Conservation (phyloP, 768 basidiomycete species). For the Tylopilus rubrobrunneus region DNA sequence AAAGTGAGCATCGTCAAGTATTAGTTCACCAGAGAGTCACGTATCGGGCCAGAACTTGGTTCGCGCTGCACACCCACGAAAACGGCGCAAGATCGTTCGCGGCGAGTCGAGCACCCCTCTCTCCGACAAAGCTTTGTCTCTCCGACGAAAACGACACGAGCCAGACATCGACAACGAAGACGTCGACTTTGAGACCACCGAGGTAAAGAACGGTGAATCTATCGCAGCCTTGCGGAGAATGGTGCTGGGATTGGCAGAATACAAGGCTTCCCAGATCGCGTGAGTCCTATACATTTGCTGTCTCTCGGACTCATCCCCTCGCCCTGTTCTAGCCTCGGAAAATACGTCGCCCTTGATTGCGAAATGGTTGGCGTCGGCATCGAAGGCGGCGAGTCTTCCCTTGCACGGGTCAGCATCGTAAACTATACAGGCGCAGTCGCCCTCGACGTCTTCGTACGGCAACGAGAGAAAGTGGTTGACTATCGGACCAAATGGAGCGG, state of each 20-base stretch:
- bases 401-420: neutral
- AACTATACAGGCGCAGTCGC: conserved; percentile 42
- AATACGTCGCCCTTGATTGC: neutral
- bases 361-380: neutral
- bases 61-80: conserved; percentile 12
- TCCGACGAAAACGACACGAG: neutral
- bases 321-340: neutral
- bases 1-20: conserved; percentile 36
- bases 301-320: neutral
- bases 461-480: conserved; percentile 35
- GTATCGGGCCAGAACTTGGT: neutral
- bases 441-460: neutral
- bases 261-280: neutral
- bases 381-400: neutral
- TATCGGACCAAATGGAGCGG: neutral
- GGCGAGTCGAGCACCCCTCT: neutral
- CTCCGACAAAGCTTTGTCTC: neutral
- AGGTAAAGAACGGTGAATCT: conserved; percentile 8
- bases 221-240: neutral
- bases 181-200: conserved; percentile 12
- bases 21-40: neutral
- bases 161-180: neutral
- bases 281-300: neutral
- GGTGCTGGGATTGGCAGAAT: conserved; percentile 6
- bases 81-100: conserved; percentile 17